phyloP scores from a whole-genome alignment of 2,329 filamentous ascomycete species.

The Penicillium thymicola region DNA sequence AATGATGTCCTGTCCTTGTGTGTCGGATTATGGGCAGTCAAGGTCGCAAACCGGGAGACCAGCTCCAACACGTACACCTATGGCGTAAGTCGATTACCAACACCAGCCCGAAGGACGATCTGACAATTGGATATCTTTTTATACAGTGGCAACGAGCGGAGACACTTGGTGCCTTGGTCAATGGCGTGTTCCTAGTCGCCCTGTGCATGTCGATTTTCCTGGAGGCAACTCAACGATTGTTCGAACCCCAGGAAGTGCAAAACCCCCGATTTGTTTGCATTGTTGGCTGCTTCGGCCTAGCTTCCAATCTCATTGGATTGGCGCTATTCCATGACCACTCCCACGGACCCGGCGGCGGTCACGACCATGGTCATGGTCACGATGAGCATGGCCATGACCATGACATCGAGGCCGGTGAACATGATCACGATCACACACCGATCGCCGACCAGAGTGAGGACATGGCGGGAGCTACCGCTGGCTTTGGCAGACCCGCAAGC shows the following conservation, averaged over 20 bases:
- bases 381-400: slow-evolving; percentile 45
- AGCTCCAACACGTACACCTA: slow-evolving; percentile 90
- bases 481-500: slow-evolving; percentile 18
- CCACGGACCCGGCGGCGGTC: slow-evolving; percentile 58
- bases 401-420: slow-evolving; percentile 54
- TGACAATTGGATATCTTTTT: slow-evolving; percentile 5
- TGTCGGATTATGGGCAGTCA: slow-evolving; percentile 93
- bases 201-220: slow-evolving; percentile 95
- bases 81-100: slow-evolving; percentile 60
- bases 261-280: slow-evolving; percentile 85
- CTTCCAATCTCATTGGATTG: slow-evolving; percentile 85
- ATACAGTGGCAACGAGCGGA: slow-evolving; percentile 89
- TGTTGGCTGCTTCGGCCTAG: slow-evolving; percentile 80
- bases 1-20: slow-evolving; percentile 95
- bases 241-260: slow-evolving; percentile 82
- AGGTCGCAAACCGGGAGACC: slow-evolving; percentile 76
- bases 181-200: slow-evolving; percentile 95
- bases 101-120: neutral
- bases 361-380: slow-evolving; percentile 50
- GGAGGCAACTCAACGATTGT: slow-evolving; percentile 86
- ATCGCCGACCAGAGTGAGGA: neutral
- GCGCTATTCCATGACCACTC: slow-evolving; percentile 91
- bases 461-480: neutral
- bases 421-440: slow-evolving; percentile 40
- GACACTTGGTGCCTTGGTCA: slow-evolving; percentile 92